phyloP scores from a whole-genome alignment of 2,329 filamentous ascomycete genomes.

The Magnaporthiopsis incrustans region DNA sequence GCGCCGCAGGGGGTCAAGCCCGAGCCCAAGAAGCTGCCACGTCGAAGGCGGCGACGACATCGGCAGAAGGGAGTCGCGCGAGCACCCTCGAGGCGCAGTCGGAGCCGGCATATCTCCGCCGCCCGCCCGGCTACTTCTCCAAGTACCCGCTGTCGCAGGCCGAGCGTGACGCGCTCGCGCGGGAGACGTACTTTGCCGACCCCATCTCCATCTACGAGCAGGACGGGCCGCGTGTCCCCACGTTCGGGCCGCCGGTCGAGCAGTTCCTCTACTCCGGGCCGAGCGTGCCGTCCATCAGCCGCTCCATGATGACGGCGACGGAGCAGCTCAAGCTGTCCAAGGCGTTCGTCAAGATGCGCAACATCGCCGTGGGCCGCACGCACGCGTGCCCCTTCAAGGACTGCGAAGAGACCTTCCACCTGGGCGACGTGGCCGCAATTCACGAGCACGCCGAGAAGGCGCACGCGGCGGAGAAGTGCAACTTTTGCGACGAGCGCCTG shows the following conservation, averaged over 20 bases:
- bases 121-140: not conserved
- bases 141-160: slow-evolving; percentile 3
- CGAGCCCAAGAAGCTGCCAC: too few species aligned
- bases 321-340: slow-evolving; percentile 1
- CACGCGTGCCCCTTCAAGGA: slow-evolving; percentile 1
- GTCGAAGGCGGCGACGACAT: not conserved
- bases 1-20: too few species aligned
- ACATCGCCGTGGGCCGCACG: slow-evolving; percentile 2
- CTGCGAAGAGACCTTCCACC: not conserved
- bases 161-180: not conserved
- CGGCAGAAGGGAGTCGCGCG: not conserved
- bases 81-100: slow-evolving; percentile 4
- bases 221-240: not conserved
- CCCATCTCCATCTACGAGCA: slow-evolving; percentile 2
- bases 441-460: not conserved
- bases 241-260: slow-evolving; percentile 1
- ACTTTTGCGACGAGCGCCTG: slow-evolving; percentile 8
- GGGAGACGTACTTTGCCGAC: not conserved
- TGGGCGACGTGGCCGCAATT: not conserved
- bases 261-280: not conserved
- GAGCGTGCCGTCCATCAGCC: slow-evolving; percentile 3
- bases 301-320: slow-evolving; percentile 5
- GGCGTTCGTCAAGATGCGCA: not conserved
- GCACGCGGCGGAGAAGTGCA: slow-evolving; percentile 3
- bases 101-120: slow-evolving; percentile 9